A percentile compares a stretch with the other conserved stretches of the same genome.
Conservation (phyloP, 2,329 filamentous ascomycete species). For the Harringtonia aguacate region DNA sequence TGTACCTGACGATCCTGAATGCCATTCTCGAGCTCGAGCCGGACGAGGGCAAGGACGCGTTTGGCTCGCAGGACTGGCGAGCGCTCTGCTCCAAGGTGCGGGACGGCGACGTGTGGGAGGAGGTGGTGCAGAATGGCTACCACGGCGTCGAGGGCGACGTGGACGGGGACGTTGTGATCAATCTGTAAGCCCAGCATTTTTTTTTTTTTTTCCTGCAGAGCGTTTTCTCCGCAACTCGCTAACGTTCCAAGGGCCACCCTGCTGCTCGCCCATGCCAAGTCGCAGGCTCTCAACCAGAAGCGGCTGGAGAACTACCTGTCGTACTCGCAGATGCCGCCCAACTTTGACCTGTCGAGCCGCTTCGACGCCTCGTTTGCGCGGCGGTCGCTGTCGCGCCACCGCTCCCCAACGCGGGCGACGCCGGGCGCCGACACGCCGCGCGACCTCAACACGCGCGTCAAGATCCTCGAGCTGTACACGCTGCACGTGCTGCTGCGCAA, state of each 20-base stretch:
- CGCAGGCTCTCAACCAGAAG: slow-evolving; percentile 75
- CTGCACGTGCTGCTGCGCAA: slow-evolving; percentile 90
- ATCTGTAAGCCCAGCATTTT: slow-evolving; percentile 50
- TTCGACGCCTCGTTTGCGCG: slow-evolving; percentile 33
- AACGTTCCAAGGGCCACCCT: slow-evolving; percentile 62
- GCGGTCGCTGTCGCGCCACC: slow-evolving; percentile 25
- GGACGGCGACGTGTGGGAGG: slow-evolving; percentile 89
- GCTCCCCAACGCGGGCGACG: slow-evolving; percentile 26
- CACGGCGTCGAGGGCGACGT: slow-evolving; percentile 81
- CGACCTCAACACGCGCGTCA: slow-evolving; percentile 74
- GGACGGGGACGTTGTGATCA: slow-evolving; percentile 88
- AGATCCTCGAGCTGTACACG: slow-evolving; percentile 90
- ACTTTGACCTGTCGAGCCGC: slow-evolving; percentile 59
- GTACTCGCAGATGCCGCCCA: slow-evolving; percentile 55
- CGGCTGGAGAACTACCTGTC: slow-evolving; percentile 84
- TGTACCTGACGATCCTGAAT: slow-evolving; percentile 90
- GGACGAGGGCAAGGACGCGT: slow-evolving; percentile 80
- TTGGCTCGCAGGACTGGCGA: slow-evolving; percentile 81
- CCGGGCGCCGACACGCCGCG: slow-evolving; percentile 72
- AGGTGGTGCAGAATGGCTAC: slow-evolving; percentile 80
- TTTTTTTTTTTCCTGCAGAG: background rate
- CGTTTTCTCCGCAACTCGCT: background rate
- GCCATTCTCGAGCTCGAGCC: slow-evolving; percentile 79
- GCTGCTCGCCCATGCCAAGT: slow-evolving; percentile 77
- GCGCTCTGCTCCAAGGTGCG: slow-evolving; percentile 72